A percentile compares a stretch with the other conserved stretches of the same genome.
Conservation (phyloP, 1,284 basidiomycete species). For the Trametes pubescens region DNA sequence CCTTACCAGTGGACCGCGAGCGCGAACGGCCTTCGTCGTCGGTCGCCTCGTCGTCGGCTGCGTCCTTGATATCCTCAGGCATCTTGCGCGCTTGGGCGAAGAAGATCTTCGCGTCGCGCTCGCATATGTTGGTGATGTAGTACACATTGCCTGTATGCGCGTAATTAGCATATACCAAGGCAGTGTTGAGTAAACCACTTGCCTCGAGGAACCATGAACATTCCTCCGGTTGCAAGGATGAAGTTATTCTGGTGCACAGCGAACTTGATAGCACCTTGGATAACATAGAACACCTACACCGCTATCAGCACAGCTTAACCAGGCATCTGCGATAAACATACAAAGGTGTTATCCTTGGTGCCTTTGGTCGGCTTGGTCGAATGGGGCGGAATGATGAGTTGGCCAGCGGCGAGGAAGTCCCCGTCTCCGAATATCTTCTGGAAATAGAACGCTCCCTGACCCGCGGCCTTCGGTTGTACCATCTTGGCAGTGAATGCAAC, state of each 20-base stretch:
- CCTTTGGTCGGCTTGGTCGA: conserved; percentile 88
- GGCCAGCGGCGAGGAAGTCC: conserved; percentile 90
- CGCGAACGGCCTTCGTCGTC: conserved; percentile 22
- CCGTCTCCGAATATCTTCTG: conserved; percentile 97
- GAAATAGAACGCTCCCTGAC: conserved; percentile 80
- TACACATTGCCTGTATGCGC: conserved; percentile 82
- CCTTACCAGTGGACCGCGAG: conserved; percentile 23
- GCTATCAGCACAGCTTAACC: conserved; percentile 3
- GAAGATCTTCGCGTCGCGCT: conserved; percentile 85
- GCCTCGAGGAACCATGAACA: conserved; percentile 94
- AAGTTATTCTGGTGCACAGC: conserved; percentile 84
- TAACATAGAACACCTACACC: conserved; percentile 84
- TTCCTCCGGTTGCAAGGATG: conserved; percentile 82
- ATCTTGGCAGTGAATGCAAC: conserved; percentile 79
- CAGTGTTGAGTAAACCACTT: conserved; percentile 35
- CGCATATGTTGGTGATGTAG: conserved; percentile 86
- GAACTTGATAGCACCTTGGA: conserved; percentile 89
- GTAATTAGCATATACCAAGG: background rate
- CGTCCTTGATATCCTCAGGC: conserved; percentile 41
- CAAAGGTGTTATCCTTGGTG: conserved; percentile 95
- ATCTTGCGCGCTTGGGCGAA: conserved; percentile 93
- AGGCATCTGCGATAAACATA: conserved; percentile 52
- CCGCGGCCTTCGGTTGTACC: conserved; percentile 65
- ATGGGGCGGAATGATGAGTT: conserved; percentile 82
- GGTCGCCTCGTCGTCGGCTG: conserved; percentile 23